phyloP scores from a whole-genome alignment of 345 rosid species.

The Arabidopsis arenosa region DNA sequence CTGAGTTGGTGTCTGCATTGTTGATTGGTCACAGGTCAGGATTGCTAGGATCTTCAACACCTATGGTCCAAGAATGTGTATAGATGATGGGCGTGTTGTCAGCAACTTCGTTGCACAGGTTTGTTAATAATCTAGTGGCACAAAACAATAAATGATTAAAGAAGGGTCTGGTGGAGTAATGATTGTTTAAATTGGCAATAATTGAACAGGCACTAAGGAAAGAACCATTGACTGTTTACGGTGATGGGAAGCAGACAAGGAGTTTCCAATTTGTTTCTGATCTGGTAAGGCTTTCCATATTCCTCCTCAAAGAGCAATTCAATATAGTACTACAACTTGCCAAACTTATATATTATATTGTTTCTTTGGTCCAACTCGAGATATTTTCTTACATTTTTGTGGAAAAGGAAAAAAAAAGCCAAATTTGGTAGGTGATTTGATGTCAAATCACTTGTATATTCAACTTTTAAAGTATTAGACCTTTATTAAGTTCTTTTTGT shows the following conservation, averaged over 20 bases:
- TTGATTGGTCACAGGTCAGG: constrained; percentile 55
- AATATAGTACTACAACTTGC: constrained; percentile 9
- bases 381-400: not conserved
- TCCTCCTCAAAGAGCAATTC: not conserved
- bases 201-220: constrained; percentile 69
- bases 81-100: constrained; percentile 89
- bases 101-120: constrained; percentile 93
- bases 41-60: constrained; percentile 90
- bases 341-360: not conserved
- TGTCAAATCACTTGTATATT: constrained; percentile 3
- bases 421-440: not conserved
- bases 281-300: constrained; percentile 52
- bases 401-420: not conserved
- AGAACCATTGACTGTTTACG: constrained; percentile 87
- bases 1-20: not conserved
- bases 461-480: not conserved
- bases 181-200: constrained; percentile 19
- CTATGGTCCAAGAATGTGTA: constrained; percentile 88
- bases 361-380: constrained; percentile 1
- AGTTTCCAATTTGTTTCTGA: constrained; percentile 92
- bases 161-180: constrained; percentile 30
- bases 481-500: not conserved
- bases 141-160: constrained; percentile 1
- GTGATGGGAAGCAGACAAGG: constrained; percentile 91
- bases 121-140: not conserved